Base-by-base conservation (phyloP, 805 yeast species). In the Ascoidea tarda region DNA sequence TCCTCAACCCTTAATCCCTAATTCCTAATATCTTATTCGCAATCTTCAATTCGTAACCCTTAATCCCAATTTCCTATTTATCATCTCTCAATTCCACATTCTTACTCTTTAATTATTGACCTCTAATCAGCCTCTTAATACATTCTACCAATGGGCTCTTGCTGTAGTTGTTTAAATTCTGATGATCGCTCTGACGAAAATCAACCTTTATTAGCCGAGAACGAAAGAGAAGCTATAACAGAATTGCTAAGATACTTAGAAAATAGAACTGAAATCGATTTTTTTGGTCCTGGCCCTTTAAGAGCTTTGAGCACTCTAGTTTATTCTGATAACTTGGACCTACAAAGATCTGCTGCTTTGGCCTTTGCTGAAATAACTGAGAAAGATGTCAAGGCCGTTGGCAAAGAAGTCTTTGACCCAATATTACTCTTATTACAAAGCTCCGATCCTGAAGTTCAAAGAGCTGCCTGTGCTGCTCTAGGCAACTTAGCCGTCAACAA, bases 351-450 rank as follows among this genome's bases (percentile, higher is more conserved):
- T 65, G 99, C 99, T 3, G 98, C 99, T 5, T 75, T 93, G 57
- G 98, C 99, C 5, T 93, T 93, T 74, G 98, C 98, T 14, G 99
- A 93, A 67, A 91, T 93, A 53, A 93, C 99, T 46, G 99, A 93
- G 64, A 93, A 93, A 66, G 95, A 89, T 63, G 95, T 89, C 46
- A 78, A 93, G 58, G 84, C 91, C 46, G 98, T 93, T 42, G 83
- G 84, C 60, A 76, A 95, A 54, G 95, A 88, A 59, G 96, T 91
- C 3, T 73, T 93, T 59, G 97, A 93, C 66, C 99, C 98, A 50
- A 90, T 93, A 47, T 74, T 93, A 55, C 86, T 88, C 49, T 74
- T 93, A 50, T 73, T 93, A 58, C 96, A 91, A 66, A 79, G 86
- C 56, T 74, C 84, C 16, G 99, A 93, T 66, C 78, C 90, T 53